Evolutionary conservation across 164 flowering plant species (phyloP).

Genomic region (Saururus chinensis): DNA sequence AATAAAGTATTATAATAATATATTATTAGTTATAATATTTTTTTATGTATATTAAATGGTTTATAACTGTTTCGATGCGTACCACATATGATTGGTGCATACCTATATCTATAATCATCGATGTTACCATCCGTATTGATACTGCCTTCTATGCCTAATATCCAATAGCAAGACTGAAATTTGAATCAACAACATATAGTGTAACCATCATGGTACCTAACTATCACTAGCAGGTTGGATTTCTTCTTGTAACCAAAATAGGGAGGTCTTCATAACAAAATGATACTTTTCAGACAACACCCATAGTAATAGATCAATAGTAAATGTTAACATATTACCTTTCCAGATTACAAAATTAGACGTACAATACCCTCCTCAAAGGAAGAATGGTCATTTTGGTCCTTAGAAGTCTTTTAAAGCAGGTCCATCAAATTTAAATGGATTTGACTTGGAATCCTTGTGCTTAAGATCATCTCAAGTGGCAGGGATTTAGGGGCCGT

Average conservation of each 20-base stretch:
- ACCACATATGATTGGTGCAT: too few species aligned
- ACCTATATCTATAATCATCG: too few species aligned
- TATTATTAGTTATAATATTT: too few species aligned
- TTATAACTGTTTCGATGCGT: too few species aligned
- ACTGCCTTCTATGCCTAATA: too few species aligned
- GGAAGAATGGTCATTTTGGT: conserved; percentile 67
- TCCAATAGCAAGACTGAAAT: not conserved
- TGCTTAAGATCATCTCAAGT: too few species aligned
- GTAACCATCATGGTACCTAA: not conserved
- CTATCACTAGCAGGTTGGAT: too few species aligned
- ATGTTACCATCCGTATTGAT: too few species aligned
- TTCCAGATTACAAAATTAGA: conserved; percentile 84
- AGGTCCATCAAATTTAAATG: conserved; percentile 58
- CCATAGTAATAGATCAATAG: not conserved
- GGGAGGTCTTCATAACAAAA: not conserved
- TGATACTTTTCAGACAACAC: too few species aligned
- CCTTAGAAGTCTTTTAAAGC: conserved; percentile 50
- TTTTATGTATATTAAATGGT: too few species aligned
- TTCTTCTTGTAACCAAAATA: not conserved
- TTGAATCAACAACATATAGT: not conserved
- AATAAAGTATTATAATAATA: too few species aligned
- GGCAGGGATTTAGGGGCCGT: too few species aligned
- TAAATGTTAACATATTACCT: conserved; percentile 24
- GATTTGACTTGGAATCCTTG: conserved; percentile 31
- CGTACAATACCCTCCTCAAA: conserved; percentile 89